These are phyloP conservation scores for Pythium rishiriense DNA, from an alignment of 352 stramenopile species.

Conservation along the genomic window DNA sequence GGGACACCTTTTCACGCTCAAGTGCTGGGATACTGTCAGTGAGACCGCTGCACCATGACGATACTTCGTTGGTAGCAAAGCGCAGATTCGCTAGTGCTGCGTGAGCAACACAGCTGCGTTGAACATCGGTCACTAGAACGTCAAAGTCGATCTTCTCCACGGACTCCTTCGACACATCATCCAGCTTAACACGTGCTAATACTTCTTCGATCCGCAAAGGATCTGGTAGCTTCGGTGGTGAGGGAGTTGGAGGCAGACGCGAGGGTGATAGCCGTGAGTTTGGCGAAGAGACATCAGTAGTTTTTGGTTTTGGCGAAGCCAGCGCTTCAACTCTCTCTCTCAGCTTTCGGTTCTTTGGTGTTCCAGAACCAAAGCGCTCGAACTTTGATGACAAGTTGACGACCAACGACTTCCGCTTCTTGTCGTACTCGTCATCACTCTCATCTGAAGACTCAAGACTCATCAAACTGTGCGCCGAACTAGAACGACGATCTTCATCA, in stretches of 20 bases:
- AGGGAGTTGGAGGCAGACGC: conserved; percentile 3
- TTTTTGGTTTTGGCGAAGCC: background rate
- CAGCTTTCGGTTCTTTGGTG: conserved; percentile 18
- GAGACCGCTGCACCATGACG: conserved; percentile 44
- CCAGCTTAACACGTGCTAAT: conserved; percentile 8
- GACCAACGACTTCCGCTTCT: conserved; percentile 53
- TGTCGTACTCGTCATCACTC: conserved; percentile 56
- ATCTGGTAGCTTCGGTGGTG: conserved; percentile 20
- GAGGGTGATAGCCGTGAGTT: background rate
- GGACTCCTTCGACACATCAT: background rate
- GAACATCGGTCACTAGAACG: conserved; percentile 4
- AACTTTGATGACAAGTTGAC: conserved; percentile 80
- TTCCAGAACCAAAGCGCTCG: conserved; percentile 50
- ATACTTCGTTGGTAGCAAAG: conserved; percentile 47
- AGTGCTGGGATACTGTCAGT: conserved; percentile 44
- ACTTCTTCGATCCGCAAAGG: conserved; percentile 20
- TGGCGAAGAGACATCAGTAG: background rate
- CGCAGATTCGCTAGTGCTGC: conserved; percentile 48
- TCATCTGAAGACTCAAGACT: conserved; percentile 66
- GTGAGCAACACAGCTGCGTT: conserved; percentile 20
- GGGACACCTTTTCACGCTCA: conserved; percentile 12
- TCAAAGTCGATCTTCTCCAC: conserved; percentile 9
- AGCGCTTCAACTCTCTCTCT: background rate
- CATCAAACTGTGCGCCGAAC: conserved; percentile 70
- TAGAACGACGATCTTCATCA: conserved; percentile 42